phyloP scores from a whole-genome alignment of 305 asterid genomes.

The Stenogyne calaminthoides region DNA sequence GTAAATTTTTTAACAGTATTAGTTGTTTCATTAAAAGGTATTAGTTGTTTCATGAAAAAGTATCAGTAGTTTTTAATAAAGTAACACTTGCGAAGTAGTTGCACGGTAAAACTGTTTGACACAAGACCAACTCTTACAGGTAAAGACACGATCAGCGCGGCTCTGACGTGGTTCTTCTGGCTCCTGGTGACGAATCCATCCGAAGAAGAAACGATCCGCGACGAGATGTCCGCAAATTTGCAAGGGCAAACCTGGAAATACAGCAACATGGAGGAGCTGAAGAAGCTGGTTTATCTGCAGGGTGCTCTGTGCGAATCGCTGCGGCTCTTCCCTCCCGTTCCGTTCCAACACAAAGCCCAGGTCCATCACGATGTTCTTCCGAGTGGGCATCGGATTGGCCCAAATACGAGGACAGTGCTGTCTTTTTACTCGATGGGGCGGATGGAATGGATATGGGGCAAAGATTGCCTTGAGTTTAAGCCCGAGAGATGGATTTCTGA shows the following conservation, averaged over 20 bases:
- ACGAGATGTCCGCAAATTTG: slow-evolving; percentile 23
- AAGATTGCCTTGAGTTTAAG: slow-evolving; percentile 44
- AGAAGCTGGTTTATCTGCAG: slow-evolving; percentile 37
- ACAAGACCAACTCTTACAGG: slow-evolving; percentile 17
- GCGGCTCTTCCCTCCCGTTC: slow-evolving; percentile 45
- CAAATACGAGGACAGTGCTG: slow-evolving; percentile 23
- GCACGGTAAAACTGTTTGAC: no score
- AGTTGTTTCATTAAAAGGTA: no score
- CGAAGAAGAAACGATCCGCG: slow-evolving; percentile 27
- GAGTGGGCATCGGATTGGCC: slow-evolving; percentile 31
- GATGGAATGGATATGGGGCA: slow-evolving; percentile 45
- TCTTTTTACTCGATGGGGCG: slow-evolving; percentile 48
- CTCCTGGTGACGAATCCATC: slow-evolving; percentile 30
- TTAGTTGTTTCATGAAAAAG: no score
- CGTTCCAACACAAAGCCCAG: slow-evolving; percentile 46
- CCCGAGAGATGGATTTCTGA: slow-evolving; percentile 47
- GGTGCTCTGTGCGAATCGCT: slow-evolving; percentile 44
- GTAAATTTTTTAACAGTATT: no score
- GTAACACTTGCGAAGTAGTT: no score
- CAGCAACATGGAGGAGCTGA: slow-evolving; percentile 17
- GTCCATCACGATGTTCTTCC: slow-evolving; percentile 35
- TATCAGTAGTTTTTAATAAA: no score
- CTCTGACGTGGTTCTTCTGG: slow-evolving; percentile 42
- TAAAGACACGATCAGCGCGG: slow-evolving; percentile 34
- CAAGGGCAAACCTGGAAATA: slow-evolving; percentile 20